Evolutionary conservation across 1,284 basidiomycete genomes (phyloP).

Genomic region (Malassezia psittaci): DNA sequence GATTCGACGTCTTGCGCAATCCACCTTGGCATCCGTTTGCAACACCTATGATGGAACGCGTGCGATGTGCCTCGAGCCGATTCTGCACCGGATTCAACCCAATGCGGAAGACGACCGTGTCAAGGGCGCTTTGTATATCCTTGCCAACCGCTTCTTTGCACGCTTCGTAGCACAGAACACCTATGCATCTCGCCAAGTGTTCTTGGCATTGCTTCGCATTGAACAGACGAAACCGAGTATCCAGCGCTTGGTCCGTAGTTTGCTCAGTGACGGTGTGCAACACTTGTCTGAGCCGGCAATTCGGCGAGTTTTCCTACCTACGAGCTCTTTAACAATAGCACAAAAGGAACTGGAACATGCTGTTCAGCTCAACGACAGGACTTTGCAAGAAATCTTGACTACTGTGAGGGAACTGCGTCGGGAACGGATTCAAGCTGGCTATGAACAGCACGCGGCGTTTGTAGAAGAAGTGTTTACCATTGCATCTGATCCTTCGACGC

Average conservation of each 20-base stretch:
- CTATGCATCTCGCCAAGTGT: constrained; percentile 58
- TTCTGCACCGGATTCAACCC: constrained; percentile 58
- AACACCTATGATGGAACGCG: constrained; percentile 75
- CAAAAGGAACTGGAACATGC: constrained; percentile 6
- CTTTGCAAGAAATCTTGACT: constrained; percentile 26
- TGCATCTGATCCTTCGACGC: constrained; percentile 60
- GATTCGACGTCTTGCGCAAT: constrained; percentile 60
- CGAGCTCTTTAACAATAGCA: constrained; percentile 20
- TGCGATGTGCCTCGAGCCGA: constrained; percentile 59
- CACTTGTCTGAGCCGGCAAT: constrained; percentile 45
- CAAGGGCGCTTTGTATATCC: constrained; percentile 84
- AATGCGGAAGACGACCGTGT: constrained; percentile 70
- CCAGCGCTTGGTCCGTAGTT: constrained; percentile 68
- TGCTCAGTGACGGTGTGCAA: constrained; percentile 58
- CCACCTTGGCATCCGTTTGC: constrained; percentile 60
- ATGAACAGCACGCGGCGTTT: constrained; percentile 50
- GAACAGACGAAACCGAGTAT: constrained; percentile 88
- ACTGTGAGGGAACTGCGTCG: constrained; percentile 30
- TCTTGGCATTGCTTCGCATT: constrained; percentile 65
- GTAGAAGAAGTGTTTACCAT: constrained; percentile 60
- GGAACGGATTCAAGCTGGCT: constrained; percentile 42
- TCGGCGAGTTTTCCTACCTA: constrained; percentile 22
- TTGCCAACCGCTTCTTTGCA: constrained; percentile 61
- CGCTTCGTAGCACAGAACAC: constrained; percentile 54
- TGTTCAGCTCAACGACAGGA: not conserved